Evolutionary conservation across 2,329 filamentous ascomycete genomes (phyloP), one percentile per base, ranked within the genome.

Genomic region (Colletotrichum higginsianum): DNA sequence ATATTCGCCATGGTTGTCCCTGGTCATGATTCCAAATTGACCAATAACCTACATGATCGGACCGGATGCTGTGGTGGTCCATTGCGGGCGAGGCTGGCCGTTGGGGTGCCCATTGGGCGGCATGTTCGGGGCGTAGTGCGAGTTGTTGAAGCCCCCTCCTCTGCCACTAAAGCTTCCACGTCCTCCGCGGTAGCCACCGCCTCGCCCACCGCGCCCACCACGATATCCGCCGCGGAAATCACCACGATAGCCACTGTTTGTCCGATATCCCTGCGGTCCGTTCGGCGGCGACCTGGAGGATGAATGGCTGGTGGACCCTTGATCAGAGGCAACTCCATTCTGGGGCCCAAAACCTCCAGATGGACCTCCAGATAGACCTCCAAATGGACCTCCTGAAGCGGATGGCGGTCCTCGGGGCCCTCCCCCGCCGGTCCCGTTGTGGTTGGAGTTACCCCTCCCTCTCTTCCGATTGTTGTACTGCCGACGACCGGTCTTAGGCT

Each of bases 401-500:
- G 70, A 26, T 9, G 70, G 65, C 3, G 70, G 69, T 11, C 47
- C 55, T 13, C 66, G 47, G 7, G 61, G 15, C 5, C 61, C 38
- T 4, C 72, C 65, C 6, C 65, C 66, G 3, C 42, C 38, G 3
- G 57, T 40, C 1, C 61, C 65, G n/a, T 56, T 66, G 16, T 46
- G 55, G 4, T 40, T 46, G 3, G 68, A 44, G 7, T 53, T 72
- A 3, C 74, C 73, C 26, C 78, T 67, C 2, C 77, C 76, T 13
- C 78, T 76, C 8, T 76, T 53, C 2, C 81, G 79, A 18, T 72
- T 68, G 23, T 75, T 71, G 49, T 80, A 81, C 1, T 80, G 78
- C 5, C 81, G 72, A 35, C 80, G 80, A 1, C 78, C 75, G 7
- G 74, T 78, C 67, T 80, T 82, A 0, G 84, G 86, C 74, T 86